Conservation (phyloP, 2,329 filamentous ascomycete species). For the Phialemonium atrogriseum region DNA sequence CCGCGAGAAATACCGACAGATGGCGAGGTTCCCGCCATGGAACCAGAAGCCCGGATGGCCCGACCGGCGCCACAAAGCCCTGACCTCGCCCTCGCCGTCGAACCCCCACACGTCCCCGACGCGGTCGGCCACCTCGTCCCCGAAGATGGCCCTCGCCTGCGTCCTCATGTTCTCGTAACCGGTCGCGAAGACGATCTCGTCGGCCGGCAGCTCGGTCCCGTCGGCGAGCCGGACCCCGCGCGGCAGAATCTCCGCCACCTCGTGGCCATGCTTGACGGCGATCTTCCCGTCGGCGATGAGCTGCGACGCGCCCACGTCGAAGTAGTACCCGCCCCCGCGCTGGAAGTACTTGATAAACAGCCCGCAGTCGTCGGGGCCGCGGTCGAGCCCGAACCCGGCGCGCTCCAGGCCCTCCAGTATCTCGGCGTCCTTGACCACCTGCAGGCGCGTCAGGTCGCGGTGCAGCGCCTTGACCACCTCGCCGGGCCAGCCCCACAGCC, state of each 20-base stretch:
- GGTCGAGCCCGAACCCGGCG: conserved; percentile 54
- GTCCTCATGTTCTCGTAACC: conserved; percentile 63
- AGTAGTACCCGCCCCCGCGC: conserved; percentile 61
- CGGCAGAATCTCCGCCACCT: conserved; percentile 41
- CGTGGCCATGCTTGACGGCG: conserved; percentile 50
- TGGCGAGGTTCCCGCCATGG: conserved; percentile 55
- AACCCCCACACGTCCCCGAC: conserved; percentile 56
- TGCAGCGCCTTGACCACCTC: conserved; percentile 54
- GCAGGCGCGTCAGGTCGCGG: conserved; percentile 26
- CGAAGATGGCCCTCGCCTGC: conserved; percentile 52
- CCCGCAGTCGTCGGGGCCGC: conserved; percentile 47
- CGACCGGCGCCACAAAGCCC: conserved; percentile 49
- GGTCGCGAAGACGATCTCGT: conserved; percentile 56
- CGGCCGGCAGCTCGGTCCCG: conserved; percentile 47
- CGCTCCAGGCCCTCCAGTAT: conserved; percentile 35
- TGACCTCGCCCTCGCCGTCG: conserved; percentile 47
- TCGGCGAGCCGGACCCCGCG: conserved; percentile 41
- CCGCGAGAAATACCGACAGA: conserved; percentile 53
- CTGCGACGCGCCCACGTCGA: conserved; percentile 56
- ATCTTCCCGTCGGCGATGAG: conserved; percentile 58
- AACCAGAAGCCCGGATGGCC: conserved; percentile 60
- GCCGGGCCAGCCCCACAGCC: conserved; percentile 47
- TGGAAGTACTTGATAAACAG: conserved; percentile 56
- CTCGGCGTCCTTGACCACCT: conserved; percentile 27
- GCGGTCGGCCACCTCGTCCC: conserved; percentile 49